Conservation (phyloP, 2,329 filamentous ascomycete species). For the Hypoxylon sp. region DNA sequence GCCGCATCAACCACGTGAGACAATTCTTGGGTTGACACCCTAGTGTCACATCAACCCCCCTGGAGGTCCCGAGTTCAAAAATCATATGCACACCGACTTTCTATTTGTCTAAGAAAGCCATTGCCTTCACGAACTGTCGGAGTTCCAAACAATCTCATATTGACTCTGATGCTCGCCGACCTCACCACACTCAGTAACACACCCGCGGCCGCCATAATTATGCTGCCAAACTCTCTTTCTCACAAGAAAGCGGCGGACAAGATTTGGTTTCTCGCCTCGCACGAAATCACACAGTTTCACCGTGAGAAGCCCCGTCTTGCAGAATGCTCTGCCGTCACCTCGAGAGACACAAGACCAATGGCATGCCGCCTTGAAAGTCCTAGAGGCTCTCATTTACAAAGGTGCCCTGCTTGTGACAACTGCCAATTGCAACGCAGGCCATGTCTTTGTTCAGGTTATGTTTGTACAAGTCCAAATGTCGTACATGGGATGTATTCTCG, state of each 20-base stretch:
- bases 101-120: conserved; percentile 32
- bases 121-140: conserved; percentile 39
- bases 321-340: conserved; percentile 36
- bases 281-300: conserved; percentile 41
- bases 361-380: conserved; percentile 15
- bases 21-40: conserved; percentile 42
- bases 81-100: conserved; percentile 49
- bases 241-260: conserved; percentile 40
- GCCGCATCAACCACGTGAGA: conserved; percentile 42
- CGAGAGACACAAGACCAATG: conserved; percentile 36
- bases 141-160: conserved; percentile 35
- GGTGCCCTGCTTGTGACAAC: conserved; percentile 19
- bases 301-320: conserved; percentile 45
- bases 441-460: conserved; percentile 24
- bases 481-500: conserved; percentile 31
- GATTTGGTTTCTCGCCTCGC: conserved; percentile 33
- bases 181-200: conserved; percentile 42
- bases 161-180: conserved; percentile 39
- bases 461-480: conserved; percentile 20
- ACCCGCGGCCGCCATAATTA: conserved; percentile 39
- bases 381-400: conserved; percentile 28
- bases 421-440: conserved; percentile 33
- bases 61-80: conserved; percentile 39
- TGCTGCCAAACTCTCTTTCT: conserved; percentile 31
- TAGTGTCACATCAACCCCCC: conserved; percentile 43